Conservation (phyloP, 805 yeast species). For the Hanseniaspora valbyensis region DNA sequence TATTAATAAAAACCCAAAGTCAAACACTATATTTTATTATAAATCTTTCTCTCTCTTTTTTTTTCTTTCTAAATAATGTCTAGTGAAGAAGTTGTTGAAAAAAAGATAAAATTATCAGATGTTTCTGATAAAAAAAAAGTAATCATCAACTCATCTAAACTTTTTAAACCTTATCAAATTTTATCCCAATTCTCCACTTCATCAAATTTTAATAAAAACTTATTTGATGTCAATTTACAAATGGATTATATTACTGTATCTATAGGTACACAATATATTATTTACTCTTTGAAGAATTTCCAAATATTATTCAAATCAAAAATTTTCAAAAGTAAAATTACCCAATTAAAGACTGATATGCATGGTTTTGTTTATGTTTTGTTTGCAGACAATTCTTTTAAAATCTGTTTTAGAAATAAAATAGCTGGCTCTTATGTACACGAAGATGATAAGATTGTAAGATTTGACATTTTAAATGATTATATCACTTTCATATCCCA, state of each 20-base stretch:
- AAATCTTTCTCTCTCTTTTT: too few species aligned
- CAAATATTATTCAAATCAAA: constrained; percentile 13
- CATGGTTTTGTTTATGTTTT: constrained; percentile 11
- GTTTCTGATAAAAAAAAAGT: constrained; percentile 1
- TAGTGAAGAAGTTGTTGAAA: not conserved
- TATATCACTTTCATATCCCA: constrained; percentile 8
- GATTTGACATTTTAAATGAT: constrained; percentile 11
- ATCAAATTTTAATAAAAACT: constrained; percentile 6
- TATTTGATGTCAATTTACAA: constrained; percentile 8
- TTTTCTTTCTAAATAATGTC: not conserved
- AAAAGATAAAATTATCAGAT: not conserved
- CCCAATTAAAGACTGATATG: constrained; percentile 12
- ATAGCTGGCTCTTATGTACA: constrained; percentile 1
- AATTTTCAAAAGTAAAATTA: constrained; percentile 11
- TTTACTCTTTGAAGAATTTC: constrained; percentile 13
- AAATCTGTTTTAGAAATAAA: constrained; percentile 13
- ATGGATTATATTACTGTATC: constrained; percentile 13
- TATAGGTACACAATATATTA: constrained; percentile 13
- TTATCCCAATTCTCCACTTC: constrained; percentile 13
- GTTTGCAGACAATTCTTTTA: constrained; percentile 5
- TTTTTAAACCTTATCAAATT: constrained; percentile 14
- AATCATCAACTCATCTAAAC: constrained; percentile 14
- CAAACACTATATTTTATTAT: too few species aligned
- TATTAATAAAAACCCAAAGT: too few species aligned
- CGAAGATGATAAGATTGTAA: not conserved